Evolutionary conservation across 177 flowering plant species (phyloP).

Genomic region (Telopea speciosissima): DNA sequence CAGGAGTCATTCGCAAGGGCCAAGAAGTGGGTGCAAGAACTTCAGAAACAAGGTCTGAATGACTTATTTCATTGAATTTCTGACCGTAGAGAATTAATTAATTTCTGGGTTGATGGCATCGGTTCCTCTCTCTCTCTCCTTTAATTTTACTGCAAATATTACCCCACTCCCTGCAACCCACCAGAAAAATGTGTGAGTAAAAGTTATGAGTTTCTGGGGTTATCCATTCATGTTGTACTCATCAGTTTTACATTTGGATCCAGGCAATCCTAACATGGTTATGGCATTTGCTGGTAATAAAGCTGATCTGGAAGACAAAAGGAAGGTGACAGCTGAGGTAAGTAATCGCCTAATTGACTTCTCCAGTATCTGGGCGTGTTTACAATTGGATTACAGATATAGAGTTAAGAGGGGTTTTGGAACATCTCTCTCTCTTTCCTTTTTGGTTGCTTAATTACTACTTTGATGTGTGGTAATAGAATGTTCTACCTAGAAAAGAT

Average conservation of each 20-base stretch:
- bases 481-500: background rate
- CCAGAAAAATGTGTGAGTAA: background rate
- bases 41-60: slow-evolving; percentile 56
- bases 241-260: slow-evolving; percentile 1
- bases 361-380: background rate
- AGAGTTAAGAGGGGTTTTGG: background rate
- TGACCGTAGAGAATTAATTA: background rate
- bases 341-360: slow-evolving; percentile 11
- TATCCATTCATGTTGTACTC: background rate
- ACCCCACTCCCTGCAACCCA: too few relatives aligned
- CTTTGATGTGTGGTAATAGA: background rate
- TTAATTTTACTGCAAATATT: background rate
- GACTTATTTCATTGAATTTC: background rate
- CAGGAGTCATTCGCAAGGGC: slow-evolving; percentile 63
- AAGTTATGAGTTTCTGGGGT: background rate
- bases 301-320: slow-evolving; percentile 66
- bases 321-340: slow-evolving; percentile 66
- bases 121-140: background rate
- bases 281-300: slow-evolving; percentile 83
- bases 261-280: slow-evolving; percentile 78
- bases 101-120: background rate
- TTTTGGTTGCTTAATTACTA: background rate
- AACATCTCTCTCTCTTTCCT: too few relatives aligned
- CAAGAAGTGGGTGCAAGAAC: slow-evolving; percentile 85
- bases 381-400: background rate